Base-by-base conservation (phyloP, 768 basidiomycete species). In the Phanerochaete sordida region DNA sequence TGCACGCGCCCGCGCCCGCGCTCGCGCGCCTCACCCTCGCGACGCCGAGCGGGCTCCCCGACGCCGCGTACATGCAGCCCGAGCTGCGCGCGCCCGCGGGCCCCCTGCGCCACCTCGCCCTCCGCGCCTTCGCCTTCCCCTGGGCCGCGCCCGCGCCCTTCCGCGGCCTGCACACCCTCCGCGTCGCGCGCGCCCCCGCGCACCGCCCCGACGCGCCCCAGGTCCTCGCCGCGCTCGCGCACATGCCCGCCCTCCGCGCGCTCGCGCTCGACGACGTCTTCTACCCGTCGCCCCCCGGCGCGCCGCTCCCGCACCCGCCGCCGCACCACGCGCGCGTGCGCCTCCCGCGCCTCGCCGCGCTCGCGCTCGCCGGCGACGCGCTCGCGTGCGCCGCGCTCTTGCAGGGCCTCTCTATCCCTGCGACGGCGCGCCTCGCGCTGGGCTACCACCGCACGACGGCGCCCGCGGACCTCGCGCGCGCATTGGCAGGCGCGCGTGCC, bases 211-310 rank as follows among this genome's bases (percentile, higher is more conserved):
- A 31, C 3, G 33, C 54, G 15, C 51, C 31, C 16, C 39, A 60
- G 3, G 58, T 60, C 23, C 37, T 49, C 9, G 26, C n/a, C 26
- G 51, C 39, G 15, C 52, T 60, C 1, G 13, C 23, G 6, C 13
- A 39, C 26, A 53, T 60, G 58, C 58, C 58, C 21, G 31, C 4
- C 28, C 51, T 60, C 30, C 24, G 26, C 11, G 11, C 35, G 9
- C 58, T 60, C 39, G 19, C 37, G 19, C 27, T 60, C 27, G 26
- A 55, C 13, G 58, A 49, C 43, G 45, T 60, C 37, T 54, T 60
- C 37, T 12, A 12, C 28, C 55, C 55, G 16, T 31, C 28, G 23
- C 55, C 13, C 21, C 26, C 8, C 13, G 37, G 27, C 39, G 16
- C 55, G 21, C 55, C 28, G 24, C 55, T 2, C 44, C 55, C 37